phyloP scores from a whole-genome alignment of 2,329 filamentous ascomycete species.

The Dothideomycetes sp. region DNA sequence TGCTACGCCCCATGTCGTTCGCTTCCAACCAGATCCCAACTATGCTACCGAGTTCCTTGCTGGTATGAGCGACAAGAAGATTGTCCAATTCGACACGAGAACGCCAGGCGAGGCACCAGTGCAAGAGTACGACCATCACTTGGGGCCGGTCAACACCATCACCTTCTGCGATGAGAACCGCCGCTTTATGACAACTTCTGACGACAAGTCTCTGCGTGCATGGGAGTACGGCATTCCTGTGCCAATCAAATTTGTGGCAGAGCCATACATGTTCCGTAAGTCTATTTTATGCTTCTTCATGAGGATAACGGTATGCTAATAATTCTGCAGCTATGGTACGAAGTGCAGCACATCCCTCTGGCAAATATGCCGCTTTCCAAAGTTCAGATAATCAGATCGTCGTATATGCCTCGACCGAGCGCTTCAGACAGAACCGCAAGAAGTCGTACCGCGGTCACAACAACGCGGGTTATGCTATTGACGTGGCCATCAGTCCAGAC shows the following conservation, averaged over 20 bases:
- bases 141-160: slow-evolving; percentile 96
- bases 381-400: slow-evolving; percentile 92
- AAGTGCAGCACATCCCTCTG: slow-evolving; percentile 78
- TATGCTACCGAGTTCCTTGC: slow-evolving; percentile 84
- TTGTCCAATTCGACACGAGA: slow-evolving; percentile 91
- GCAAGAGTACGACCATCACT: slow-evolving; percentile 96
- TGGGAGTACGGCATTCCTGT: slow-evolving; percentile 99
- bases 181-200: slow-evolving; percentile 94
- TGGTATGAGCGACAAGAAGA: slow-evolving; percentile 98
- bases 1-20: slow-evolving; percentile 88
- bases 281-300: too few relatives aligned
- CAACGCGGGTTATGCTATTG: slow-evolving; percentile 86
- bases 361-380: slow-evolving; percentile 92
- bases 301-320: too few relatives aligned
- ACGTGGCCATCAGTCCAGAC: slow-evolving; percentile 79
- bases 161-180: slow-evolving; percentile 91
- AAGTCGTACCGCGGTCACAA: slow-evolving; percentile 96
- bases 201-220: slow-evolving; percentile 89
- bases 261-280: too few relatives aligned
- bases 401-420: slow-evolving; percentile 88
- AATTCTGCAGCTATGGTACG: too few relatives aligned
- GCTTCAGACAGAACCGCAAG: slow-evolving; percentile 94
- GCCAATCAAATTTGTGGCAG: slow-evolving; percentile 95
- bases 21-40: slow-evolving; percentile 76
- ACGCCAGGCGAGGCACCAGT: slow-evolving; percentile 54